Conservation (phyloP, 192 early-diverging fungal species). For the Podila minutissima region DNA sequence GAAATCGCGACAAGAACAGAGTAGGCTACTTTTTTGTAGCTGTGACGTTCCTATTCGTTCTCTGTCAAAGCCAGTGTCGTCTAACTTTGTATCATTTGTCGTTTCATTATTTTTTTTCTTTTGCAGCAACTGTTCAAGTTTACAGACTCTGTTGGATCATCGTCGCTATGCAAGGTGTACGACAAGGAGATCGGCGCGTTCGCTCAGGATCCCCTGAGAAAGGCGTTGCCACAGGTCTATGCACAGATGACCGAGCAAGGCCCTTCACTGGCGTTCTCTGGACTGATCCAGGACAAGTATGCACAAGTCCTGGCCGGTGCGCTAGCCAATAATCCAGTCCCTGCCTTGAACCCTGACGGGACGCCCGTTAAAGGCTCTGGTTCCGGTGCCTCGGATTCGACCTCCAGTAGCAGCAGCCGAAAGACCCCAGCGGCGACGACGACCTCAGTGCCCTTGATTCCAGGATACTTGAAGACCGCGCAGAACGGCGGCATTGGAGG, state of each 20-base stretch:
- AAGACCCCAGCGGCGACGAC: slow-evolving; percentile 29
- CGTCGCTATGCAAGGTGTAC: slow-evolving; percentile 29
- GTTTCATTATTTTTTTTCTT: neutral
- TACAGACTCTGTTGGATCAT: slow-evolving; percentile 45
- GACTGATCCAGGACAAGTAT: slow-evolving; percentile 50
- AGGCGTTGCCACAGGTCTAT: slow-evolving; percentile 39
- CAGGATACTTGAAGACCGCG: slow-evolving; percentile 33
- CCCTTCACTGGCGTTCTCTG: slow-evolving; percentile 39
- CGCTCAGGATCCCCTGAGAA: slow-evolving; percentile 12
- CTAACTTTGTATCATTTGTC: neutral
- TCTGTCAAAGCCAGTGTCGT: neutral
- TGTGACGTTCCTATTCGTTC: neutral
- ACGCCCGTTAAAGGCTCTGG: neutral
- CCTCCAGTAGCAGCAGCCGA: neutral
- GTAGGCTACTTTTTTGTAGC: neutral
- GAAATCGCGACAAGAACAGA: slow-evolving; percentile 41
- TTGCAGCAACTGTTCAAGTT: slow-evolving; percentile 47
- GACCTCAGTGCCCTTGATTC: slow-evolving; percentile 43
- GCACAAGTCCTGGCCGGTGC: slow-evolving; percentile 26
- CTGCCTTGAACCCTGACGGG: slow-evolving; percentile 8
- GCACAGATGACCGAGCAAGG: slow-evolving; percentile 48
- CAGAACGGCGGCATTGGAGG: slow-evolving; percentile 26
- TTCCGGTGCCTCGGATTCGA: neutral
- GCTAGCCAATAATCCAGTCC: slow-evolving; percentile 16
- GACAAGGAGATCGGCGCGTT: slow-evolving; percentile 26